Evolutionary conservation across 345 rosid species (phyloP), one percentile per base, ranked within the genome.

Genomic region (Arabidopsis suecica): DNA sequence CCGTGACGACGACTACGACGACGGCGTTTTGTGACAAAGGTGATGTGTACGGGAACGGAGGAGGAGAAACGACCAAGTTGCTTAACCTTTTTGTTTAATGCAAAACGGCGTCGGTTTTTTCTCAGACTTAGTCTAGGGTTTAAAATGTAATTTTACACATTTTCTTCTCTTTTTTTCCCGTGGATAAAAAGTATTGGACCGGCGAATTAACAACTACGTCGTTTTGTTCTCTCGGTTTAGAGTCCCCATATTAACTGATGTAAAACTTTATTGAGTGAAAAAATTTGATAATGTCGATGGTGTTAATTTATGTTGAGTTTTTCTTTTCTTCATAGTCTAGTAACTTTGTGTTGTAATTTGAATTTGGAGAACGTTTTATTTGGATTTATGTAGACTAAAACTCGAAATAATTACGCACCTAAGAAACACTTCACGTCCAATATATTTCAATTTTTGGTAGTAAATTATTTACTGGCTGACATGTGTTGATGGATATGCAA

Each of bases 1-100:
- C 97, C 1, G 93, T 60, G 9, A 89, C 89, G 38, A 89, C 79
- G 0, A 63, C 60, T 7, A 65, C 73, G 0, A 71, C 69, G 53
- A 16, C 94, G 30, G 85, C 98, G 18, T 87, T 87, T 65, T 81
- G 82, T 7, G 90, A 87, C 6, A 86, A 85, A 4, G 80, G 83
- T 55, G 82, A 79, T 45, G 68, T 30, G 42, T 69, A 50, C 61
- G 65, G 82, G 6, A 48, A 76, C 38, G 82, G 82, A 64, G 84
- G 70, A 40, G 79, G 74, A 33, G 89, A 85, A 41, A 55, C 61
- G 0, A 74, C 56, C 68, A 86, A 82, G 78, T 30, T 91, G 25
- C 87, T 91, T 41, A 84, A 79, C 47, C 80, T 91, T 65, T 88
- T 91, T 78, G 55, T 73, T 65, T 91, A 75, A 83, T 18, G 14